These are phyloP conservation scores for Babesia divergens DNA, from an alignment of 169 alveolate genomes.

Conservation along the genomic window DNA sequence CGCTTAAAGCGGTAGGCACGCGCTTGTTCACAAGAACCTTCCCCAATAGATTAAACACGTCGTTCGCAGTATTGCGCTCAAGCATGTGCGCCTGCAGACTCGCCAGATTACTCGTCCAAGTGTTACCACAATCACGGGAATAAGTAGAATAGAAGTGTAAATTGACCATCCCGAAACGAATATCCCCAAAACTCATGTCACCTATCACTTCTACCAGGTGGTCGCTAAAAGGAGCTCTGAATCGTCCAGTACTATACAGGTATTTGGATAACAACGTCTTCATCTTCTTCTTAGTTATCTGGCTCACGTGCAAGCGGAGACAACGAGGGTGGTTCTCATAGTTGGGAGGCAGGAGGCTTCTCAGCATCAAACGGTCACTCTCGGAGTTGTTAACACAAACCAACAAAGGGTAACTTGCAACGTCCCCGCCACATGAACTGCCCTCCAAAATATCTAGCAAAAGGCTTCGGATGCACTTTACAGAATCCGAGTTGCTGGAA, in stretches of 20 bases:
- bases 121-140: not conserved
- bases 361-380: slow-evolving; percentile 39
- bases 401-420: slow-evolving; percentile 35
- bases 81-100: slow-evolving; percentile 12
- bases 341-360: slow-evolving; percentile 47
- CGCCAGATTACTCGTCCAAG: not conserved
- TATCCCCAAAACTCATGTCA: slow-evolving; percentile 42
- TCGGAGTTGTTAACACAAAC: slow-evolving; percentile 39
- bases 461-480: slow-evolving; percentile 25
- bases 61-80: slow-evolving; percentile 21
- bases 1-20: slow-evolving; percentile 14
- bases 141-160: slow-evolving; percentile 28
- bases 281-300: slow-evolving; percentile 41
- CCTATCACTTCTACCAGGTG: slow-evolving; percentile 22
- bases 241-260: not conserved
- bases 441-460: slow-evolving; percentile 26
- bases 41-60: slow-evolving; percentile 42
- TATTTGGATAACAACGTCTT: not conserved
- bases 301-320: slow-evolving; percentile 24
- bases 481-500: slow-evolving; percentile 1
- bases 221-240: not conserved
- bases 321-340: slow-evolving; percentile 49
- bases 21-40: slow-evolving; percentile 54
- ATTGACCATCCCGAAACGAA: slow-evolving; percentile 43
- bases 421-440: not conserved